phyloP scores from a whole-genome alignment of 2,329 filamentous ascomycete species.

The Aspergillus texensis region DNA sequence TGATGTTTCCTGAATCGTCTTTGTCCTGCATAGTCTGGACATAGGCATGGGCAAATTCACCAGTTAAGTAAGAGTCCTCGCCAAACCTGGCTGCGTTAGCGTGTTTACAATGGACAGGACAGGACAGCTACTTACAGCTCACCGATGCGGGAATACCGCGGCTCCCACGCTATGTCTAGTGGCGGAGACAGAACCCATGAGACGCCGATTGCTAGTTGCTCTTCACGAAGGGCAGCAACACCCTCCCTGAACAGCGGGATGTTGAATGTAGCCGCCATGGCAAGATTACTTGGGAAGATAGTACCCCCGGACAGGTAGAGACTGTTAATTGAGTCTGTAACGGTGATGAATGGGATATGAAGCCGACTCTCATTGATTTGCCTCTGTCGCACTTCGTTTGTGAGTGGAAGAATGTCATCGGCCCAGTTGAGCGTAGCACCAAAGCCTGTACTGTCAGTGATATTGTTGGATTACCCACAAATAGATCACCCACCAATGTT shows the following conservation, averaged over 20 bases:
- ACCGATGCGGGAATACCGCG: not conserved
- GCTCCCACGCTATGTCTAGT: not conserved
- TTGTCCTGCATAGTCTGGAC: not conserved
- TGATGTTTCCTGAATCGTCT: not conserved
- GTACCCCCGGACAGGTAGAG: not conserved
- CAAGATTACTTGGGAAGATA: not conserved
- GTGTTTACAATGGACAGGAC: not conserved
- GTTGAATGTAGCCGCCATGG: not conserved
- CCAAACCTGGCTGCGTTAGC: not conserved
- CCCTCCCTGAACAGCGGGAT: not conserved
- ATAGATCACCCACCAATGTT: not conserved
- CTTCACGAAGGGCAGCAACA: not conserved
- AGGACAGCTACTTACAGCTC: not conserved
- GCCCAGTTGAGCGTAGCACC: not conserved
- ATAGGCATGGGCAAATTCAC: not conserved
- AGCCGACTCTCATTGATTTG: not conserved
- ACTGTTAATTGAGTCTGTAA: not conserved
- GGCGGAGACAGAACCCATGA: not conserved
- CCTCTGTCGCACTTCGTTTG: not conserved
- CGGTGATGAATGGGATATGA: not conserved
- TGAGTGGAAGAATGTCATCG: not conserved
- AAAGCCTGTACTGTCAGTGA: not conserved
- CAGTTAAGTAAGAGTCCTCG: not conserved
- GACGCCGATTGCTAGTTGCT: not conserved
- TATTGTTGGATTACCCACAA: not conserved